Evolutionary conservation across 495 filamentous ascomycete species (phyloP).

Genomic region (Annulohypoxylon nitens): DNA sequence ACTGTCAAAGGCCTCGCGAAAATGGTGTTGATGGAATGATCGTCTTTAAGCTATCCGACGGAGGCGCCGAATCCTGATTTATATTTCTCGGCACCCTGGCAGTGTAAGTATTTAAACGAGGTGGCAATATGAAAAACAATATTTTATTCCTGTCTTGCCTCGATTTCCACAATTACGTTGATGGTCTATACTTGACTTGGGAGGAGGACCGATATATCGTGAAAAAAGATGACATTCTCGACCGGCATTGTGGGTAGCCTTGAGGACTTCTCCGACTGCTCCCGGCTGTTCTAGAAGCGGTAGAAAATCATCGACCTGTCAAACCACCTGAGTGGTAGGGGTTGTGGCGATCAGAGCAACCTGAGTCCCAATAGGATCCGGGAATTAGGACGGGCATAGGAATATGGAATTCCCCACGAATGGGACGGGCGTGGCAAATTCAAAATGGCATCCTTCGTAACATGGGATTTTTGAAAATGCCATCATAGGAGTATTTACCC

Average conservation of each 20-base stretch:
- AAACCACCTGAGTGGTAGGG: constrained; percentile 1
- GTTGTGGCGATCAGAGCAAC: constrained; percentile 14
- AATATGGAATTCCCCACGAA: constrained; percentile 30
- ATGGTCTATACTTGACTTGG: constrained; percentile 1
- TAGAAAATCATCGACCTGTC: neutral
- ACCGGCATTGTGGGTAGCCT: neutral
- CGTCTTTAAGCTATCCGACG: neutral
- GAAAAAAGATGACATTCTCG: neutral
- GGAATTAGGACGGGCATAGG: constrained; percentile 30
- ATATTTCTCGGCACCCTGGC: neutral
- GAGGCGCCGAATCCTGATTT: neutral
- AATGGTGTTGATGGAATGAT: neutral
- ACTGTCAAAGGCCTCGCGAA: neutral
- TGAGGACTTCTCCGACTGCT: neutral
- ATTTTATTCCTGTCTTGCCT: neutral
- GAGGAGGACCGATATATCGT: neutral
- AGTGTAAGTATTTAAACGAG: neutral
- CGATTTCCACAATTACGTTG: neutral
- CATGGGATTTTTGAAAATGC: constrained; percentile 40
- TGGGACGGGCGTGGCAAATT: constrained; percentile 32
- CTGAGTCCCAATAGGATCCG: constrained; percentile 14
- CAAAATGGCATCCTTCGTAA: constrained; percentile 32
- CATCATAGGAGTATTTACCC: constrained; percentile 3
- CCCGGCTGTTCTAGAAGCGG: constrained; percentile 39
- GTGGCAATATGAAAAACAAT: neutral